These are phyloP conservation scores for Lithocarpus polystachyus DNA, from an alignment of 306 rosid genomes.

Conservation along the genomic window DNA sequence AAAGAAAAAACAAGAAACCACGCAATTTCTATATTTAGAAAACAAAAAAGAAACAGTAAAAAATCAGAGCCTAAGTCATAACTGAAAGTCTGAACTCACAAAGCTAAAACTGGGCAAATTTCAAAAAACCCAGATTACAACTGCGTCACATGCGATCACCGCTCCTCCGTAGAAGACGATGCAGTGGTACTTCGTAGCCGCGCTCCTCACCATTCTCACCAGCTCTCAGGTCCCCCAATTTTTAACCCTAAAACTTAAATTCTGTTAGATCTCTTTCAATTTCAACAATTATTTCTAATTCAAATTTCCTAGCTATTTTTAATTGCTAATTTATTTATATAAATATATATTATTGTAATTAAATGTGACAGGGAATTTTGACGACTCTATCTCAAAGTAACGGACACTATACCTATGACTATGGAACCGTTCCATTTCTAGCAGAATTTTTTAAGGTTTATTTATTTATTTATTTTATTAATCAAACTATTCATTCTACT, in stretches of 20 bases:
- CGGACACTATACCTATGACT: conserved; percentile 69
- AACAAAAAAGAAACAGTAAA: too few relatives aligned
- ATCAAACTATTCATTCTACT: neutral
- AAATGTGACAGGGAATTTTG: conserved; percentile 61
- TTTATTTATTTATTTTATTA: neutral
- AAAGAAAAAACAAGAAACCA: too few relatives aligned
- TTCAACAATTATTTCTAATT: too few relatives aligned
- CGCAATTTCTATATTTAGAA: too few relatives aligned
- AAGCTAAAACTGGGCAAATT: neutral
- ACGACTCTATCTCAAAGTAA: conserved; percentile 86
- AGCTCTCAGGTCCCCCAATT: conserved; percentile 52
- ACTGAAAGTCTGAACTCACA: neutral
- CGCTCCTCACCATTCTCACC: conserved; percentile 58
- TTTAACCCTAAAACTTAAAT: neutral
- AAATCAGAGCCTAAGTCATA: too few relatives aligned
- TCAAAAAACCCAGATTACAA: neutral
- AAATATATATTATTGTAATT: neutral
- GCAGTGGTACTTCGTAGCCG: conserved; percentile 68
- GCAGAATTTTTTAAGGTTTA: conserved; percentile 82
- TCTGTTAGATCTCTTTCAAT: neutral
- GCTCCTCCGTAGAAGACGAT: conserved; percentile 11
- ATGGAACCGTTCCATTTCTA: conserved; percentile 94
- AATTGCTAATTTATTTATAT: neutral
- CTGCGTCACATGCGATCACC: neutral
- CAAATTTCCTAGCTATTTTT: too few relatives aligned